A percentile compares a stretch with the other conserved stretches of the same genome.
These are phyloP conservation scores for Cunninghamia lanceolata DNA, from an alignment of 75 land plant species.

Conservation along the genomic window DNA sequence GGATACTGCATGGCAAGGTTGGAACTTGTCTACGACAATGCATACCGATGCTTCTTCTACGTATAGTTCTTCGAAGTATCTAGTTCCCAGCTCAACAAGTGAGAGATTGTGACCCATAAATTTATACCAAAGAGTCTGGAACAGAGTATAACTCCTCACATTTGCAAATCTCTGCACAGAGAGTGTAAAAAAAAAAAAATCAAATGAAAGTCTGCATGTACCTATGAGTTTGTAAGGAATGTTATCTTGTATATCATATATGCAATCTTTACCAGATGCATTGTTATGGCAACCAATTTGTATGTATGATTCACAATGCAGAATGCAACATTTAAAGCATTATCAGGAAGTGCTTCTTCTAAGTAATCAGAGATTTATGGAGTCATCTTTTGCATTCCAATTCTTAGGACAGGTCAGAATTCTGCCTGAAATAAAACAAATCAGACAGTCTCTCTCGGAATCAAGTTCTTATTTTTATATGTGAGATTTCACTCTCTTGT, in stretches of 20 bases:
- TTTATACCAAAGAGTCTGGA: background rate
- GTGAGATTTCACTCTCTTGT: background rate
- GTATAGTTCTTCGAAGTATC: background rate
- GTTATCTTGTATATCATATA: background rate
- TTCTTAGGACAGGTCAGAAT: background rate
- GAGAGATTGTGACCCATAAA: background rate
- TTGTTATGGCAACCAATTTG: slow-evolving; percentile 1
- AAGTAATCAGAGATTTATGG: background rate
- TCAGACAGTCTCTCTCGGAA: background rate
- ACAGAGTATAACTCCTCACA: background rate
- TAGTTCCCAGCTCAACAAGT: slow-evolving; percentile 4
- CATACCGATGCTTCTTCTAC: background rate
- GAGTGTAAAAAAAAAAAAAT: background rate
- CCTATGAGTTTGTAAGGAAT: background rate
- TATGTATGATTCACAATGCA: background rate
- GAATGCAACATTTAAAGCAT: background rate
- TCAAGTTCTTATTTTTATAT: background rate
- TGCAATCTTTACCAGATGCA: background rate
- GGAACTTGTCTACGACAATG: background rate
- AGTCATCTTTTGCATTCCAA: background rate
- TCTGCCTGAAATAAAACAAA: slow-evolving; percentile 4
- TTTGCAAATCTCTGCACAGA: background rate
- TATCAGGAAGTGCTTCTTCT: background rate
- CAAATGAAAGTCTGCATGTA: slow-evolving; percentile 2
- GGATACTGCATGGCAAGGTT: slow-evolving; percentile 10